Base-by-base conservation (phyloP, 495 filamentous ascomycete genomes). In the Platismatia glauca region DNA sequence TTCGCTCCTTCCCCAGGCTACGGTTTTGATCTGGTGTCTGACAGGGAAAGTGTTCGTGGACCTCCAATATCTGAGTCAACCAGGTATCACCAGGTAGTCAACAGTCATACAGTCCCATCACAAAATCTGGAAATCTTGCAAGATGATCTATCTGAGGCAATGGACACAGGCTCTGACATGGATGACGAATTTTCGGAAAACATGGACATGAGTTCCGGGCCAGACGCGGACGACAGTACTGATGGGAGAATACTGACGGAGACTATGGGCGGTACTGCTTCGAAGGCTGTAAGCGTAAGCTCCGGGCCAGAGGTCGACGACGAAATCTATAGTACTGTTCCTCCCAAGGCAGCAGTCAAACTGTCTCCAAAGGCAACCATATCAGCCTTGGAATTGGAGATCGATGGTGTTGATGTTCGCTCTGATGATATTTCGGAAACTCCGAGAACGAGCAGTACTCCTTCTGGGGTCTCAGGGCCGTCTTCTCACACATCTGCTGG, bases 401-500 rank as follows among this genome's bases (percentile, higher is more conserved):
- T 31, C 33, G 63, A 56, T 29, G 53, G 53, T 50, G 55, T 39
- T 39, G 55, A 67, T 56, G n/a, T 33, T 38, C 29, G 24, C 27
- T 64, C 57, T 22, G 58, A 70, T 59, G 64, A 44, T 16, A 62
- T 64, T 48, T 68, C 68, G 15, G 56, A 53, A 35, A 67, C 60
- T 48, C 67, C 50, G 59, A 64, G 62, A 33, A 61, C 56, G 59
- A 67, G 66, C 37, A 68, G 60, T 41, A 66, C 61, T 20, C 61
- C 66, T 31, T 68, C 67, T n/a, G 66, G 68, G 39, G 38, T 55
- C 12, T 68, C 68, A 24, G 68, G 57, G 31, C 50, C 63, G 15
- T 68, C 66, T 46, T 70, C 68, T 43, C 43, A 63, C 41, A 70
- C 66, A 22, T 66, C 68, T 11, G 55, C 59, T 24, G 61, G 52